Conservation (phyloP, 2,329 filamentous ascomycete species). For the Aspergillus novofumigatus region DNA sequence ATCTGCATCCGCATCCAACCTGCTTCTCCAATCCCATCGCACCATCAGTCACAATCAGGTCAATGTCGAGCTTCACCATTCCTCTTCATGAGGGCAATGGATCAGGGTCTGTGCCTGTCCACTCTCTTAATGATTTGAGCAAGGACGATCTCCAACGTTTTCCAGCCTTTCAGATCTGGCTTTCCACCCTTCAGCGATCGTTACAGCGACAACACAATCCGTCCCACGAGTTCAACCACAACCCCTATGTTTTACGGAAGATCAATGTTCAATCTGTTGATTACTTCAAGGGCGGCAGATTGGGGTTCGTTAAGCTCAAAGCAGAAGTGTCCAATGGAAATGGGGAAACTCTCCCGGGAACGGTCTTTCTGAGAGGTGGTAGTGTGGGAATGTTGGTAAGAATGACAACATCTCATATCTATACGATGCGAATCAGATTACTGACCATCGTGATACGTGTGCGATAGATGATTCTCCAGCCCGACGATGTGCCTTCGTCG, state of each 20-base stretch:
- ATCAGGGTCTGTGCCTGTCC: constrained; percentile 36
- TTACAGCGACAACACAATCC: constrained; percentile 44
- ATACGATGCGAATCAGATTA: neutral
- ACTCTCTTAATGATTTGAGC: constrained; percentile 41
- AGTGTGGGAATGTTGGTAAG: constrained; percentile 55
- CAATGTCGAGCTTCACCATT: constrained; percentile 44
- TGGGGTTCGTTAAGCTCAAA: constrained; percentile 57
- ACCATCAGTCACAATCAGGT: constrained; percentile 1
- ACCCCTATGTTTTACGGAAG: constrained; percentile 49
- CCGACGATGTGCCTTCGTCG: constrained; percentile 42
- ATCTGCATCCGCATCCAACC: constrained; percentile 1
- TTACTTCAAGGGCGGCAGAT: constrained; percentile 45
- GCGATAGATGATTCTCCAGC: constrained; percentile 51
- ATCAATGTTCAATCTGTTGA: constrained; percentile 55
- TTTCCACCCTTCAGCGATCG: constrained; percentile 47
- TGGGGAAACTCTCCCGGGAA: constrained; percentile 51
- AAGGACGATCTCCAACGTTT: constrained; percentile 46
- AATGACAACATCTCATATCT: neutral
- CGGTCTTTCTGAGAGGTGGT: constrained; percentile 55
- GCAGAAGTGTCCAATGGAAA: constrained; percentile 50
- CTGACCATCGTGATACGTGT: neutral
- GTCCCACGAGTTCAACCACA: constrained; percentile 48
- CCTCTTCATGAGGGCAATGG: constrained; percentile 21
- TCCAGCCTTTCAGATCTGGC: constrained; percentile 54
- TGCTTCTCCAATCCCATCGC: neutral